A percentile compares a stretch with the other conserved stretches of the same genome.
phyloP scores from a whole-genome alignment of 345 rosid genomes.

The Dovyalis caffra region DNA sequence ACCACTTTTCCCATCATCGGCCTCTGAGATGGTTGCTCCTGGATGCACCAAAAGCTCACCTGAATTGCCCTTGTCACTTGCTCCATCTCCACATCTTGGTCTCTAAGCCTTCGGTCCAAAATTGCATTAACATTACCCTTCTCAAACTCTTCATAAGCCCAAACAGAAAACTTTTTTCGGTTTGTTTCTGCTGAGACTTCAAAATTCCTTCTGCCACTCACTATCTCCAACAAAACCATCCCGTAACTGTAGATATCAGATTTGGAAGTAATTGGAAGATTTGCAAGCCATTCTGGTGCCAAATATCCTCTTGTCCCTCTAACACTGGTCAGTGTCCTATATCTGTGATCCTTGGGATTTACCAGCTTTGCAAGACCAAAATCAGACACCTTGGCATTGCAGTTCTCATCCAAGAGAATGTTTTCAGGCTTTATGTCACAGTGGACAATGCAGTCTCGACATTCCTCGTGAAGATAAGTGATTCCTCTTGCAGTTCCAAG shows the following conservation, averaged over 20 bases:
- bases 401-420: slow-evolving; percentile 30
- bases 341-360: slow-evolving; percentile 25
- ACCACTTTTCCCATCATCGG: slow-evolving; percentile 31
- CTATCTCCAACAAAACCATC: slow-evolving; percentile 33
- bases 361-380: slow-evolving; percentile 35
- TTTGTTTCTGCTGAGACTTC: slow-evolving; percentile 30
- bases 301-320: slow-evolving; percentile 35
- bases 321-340: slow-evolving; percentile 26
- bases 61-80: slow-evolving; percentile 21
- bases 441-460: slow-evolving; percentile 36
- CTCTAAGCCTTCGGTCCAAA: slow-evolving; percentile 15
- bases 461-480: slow-evolving; percentile 36
- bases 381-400: slow-evolving; percentile 29
- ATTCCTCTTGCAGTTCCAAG: slow-evolving; percentile 36
- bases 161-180: slow-evolving; percentile 45
- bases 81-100: slow-evolving; percentile 15
- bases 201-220: slow-evolving; percentile 28
- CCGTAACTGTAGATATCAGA: slow-evolving; percentile 30
- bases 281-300: slow-evolving; percentile 37
- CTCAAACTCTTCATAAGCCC: slow-evolving; percentile 65
- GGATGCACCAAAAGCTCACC: slow-evolving; percentile 31
- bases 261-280: slow-evolving; percentile 32
- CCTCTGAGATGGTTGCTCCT: slow-evolving; percentile 31
- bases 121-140: slow-evolving; percentile 16
- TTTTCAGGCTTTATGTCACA: slow-evolving; percentile 36